phyloP scores from a whole-genome alignment of 805 yeast species.

The Wickerhamiella vanderwaltii region DNA sequence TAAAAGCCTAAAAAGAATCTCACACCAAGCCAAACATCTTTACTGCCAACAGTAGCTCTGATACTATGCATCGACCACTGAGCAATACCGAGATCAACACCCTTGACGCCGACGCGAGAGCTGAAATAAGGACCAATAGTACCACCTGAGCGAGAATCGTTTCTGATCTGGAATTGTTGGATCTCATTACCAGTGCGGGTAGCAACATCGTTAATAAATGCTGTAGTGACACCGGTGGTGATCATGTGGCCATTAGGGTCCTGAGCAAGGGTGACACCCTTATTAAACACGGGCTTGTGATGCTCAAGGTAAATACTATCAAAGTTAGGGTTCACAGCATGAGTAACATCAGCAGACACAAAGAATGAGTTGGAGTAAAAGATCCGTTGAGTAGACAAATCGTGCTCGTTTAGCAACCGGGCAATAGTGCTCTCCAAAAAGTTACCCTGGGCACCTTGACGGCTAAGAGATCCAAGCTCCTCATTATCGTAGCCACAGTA shows the following conservation, averaged over 20 bases:
- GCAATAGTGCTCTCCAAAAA: conserved; percentile 51
- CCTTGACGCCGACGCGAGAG: conserved; percentile 32
- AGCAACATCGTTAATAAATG: conserved; percentile 61
- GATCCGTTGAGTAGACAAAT: conserved; percentile 29
- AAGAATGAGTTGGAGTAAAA: conserved; percentile 64
- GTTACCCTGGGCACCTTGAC: conserved; percentile 77
- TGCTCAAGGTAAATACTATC: conserved; percentile 49
- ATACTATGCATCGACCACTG: conserved; percentile 81
- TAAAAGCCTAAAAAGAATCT: conserved; percentile 62
- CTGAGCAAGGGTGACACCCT: conserved; percentile 55
- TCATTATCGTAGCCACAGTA: conserved; percentile 69
- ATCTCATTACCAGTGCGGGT: conserved; percentile 47
- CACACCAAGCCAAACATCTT: conserved; percentile 63
- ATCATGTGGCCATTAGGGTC: conserved; percentile 80
- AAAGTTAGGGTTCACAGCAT: conserved; percentile 65
- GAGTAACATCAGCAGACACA: conserved; percentile 75
- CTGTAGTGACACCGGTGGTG: conserved; percentile 62
- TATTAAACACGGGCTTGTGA: conserved; percentile 72
- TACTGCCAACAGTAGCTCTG: conserved; percentile 67
- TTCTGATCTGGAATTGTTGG: conserved; percentile 76
- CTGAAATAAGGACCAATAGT: conserved; percentile 61
- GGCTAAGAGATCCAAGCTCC: conserved; percentile 69
- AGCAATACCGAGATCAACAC: conserved; percentile 72
- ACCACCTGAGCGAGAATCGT: conserved; percentile 77
- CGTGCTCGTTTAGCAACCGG: conserved; percentile 31